These are phyloP conservation scores for Sphaerobolus stellatus DNA, from an alignment of 1,284 basidiomycete species.

Conservation along the genomic window DNA sequence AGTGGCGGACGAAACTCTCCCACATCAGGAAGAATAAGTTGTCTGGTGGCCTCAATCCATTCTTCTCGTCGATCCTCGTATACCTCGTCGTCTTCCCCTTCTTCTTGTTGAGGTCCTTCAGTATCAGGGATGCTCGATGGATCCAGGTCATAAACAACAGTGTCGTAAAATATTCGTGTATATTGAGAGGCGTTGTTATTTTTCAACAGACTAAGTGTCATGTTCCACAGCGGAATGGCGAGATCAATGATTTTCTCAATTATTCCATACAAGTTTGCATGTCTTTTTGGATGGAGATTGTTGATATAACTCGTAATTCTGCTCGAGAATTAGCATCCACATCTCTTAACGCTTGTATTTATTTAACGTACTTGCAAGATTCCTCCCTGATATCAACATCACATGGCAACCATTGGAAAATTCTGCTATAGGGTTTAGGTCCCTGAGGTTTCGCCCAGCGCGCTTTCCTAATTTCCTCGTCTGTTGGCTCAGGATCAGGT, in stretches of 20 bases:
- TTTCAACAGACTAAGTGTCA: background rate
- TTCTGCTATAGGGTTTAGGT: background rate
- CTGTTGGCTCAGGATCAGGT: background rate
- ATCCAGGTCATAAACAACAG: background rate
- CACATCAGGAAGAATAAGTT: background rate
- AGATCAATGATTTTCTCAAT: constrained; percentile 32
- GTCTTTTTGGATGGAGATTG: constrained; percentile 31
- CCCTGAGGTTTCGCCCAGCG: background rate
- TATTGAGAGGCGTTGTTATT: background rate
- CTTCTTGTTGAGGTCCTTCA: background rate
- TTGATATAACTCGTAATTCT: constrained; percentile 30
- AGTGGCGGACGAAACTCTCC: background rate
- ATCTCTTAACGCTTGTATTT: background rate
- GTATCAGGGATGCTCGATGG: background rate
- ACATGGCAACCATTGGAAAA: constrained; percentile 40
- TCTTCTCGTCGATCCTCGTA: background rate
- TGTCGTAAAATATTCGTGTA: background rate
- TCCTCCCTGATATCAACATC: constrained; percentile 29
- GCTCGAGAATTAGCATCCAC: background rate
- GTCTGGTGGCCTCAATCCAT: background rate
- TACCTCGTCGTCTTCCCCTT: background rate
- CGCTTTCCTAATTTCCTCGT: background rate
- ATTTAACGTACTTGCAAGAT: background rate
- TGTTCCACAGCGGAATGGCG: background rate
- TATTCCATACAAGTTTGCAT: constrained; percentile 29